These are phyloP conservation scores for Glomus cerebriforme DNA, from an alignment of 192 early-diverging fungal genomes.

Conservation along the genomic window DNA sequence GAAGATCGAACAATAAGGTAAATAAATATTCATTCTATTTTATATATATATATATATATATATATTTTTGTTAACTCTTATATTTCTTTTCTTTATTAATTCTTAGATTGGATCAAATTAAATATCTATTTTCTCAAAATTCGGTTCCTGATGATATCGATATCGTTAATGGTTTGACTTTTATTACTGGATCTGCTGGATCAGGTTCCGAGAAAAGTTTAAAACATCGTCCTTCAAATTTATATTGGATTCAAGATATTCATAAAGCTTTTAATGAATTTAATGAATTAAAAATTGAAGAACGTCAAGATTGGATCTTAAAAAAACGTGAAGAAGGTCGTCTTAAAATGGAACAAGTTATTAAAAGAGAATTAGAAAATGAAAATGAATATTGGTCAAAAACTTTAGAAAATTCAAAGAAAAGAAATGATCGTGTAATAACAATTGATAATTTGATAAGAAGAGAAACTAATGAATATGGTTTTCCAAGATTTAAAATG, in stretches of 20 bases:
- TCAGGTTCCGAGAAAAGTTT: not conserved
- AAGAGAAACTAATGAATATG: slow-evolving; percentile 10
- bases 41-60: too few species aligned
- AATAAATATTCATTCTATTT: not conserved
- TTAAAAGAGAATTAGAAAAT: not conserved
- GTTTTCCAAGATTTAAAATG: slow-evolving; percentile 16
- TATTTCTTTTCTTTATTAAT: not conserved
- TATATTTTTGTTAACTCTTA: too few species aligned
- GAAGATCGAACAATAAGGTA: not conserved
- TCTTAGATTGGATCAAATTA: slow-evolving; percentile 11
- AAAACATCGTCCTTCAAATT: slow-evolving; percentile 2
- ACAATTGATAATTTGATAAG: slow-evolving; percentile 8
- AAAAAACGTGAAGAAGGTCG: not conserved
- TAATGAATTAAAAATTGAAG: not conserved
- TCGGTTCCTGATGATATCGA: slow-evolving; percentile 13
- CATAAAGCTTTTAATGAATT: not conserved
- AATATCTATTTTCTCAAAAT: not conserved
- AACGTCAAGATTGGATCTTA: not conserved
- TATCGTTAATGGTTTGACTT: not conserved
- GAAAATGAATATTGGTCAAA: slow-evolving; percentile 9
- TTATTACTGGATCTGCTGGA: not conserved
- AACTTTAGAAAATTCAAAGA: not conserved
- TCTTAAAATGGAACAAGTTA: slow-evolving; percentile 3
- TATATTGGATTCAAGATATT: slow-evolving; percentile 9
- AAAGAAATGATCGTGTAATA: not conserved